These are phyloP conservation scores for Erodium maritimum DNA, from an alignment of 345 rosid species.

Conservation along the genomic window DNA sequence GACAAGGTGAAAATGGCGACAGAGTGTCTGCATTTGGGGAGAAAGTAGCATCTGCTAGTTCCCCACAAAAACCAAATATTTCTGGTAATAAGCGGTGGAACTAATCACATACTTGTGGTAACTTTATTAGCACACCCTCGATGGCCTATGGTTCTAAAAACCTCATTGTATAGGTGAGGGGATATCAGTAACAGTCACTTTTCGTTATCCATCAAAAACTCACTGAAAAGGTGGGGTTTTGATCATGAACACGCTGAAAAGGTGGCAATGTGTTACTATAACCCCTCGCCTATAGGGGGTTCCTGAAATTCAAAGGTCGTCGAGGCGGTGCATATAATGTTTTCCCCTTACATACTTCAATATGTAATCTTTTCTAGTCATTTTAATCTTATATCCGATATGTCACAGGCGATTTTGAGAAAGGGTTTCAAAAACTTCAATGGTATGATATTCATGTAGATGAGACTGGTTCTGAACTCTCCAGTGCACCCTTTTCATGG, in stretches of 20 bases:
- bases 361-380: not conserved
- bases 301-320: too few relatives aligned
- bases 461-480: conserved; percentile 13
- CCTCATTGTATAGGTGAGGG: too few relatives aligned
- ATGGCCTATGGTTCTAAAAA: too few relatives aligned
- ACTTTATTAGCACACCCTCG: too few relatives aligned
- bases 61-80: conserved; percentile 2
- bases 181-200: too few relatives aligned
- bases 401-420: not conserved
- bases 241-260: too few relatives aligned
- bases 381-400: not conserved
- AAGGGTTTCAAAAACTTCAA: not conserved
- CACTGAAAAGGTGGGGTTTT: too few relatives aligned
- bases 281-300: too few relatives aligned
- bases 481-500: conserved; percentile 15
- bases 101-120: too few relatives aligned
- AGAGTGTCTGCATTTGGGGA: conserved; percentile 15
- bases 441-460: conserved; percentile 2
- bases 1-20: conserved; percentile 19
- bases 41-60: conserved; percentile 11
- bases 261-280: too few relatives aligned
- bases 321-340: too few relatives aligned
- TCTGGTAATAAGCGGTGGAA: conserved; percentile 23
- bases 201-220: too few relatives aligned
- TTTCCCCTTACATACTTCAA: not conserved